Percentiles rank a stretch among this genome's conserved stretches.
Conservation (phyloP, 2,329 filamentous ascomycete species). For the Beauveria bassiana region DNA sequence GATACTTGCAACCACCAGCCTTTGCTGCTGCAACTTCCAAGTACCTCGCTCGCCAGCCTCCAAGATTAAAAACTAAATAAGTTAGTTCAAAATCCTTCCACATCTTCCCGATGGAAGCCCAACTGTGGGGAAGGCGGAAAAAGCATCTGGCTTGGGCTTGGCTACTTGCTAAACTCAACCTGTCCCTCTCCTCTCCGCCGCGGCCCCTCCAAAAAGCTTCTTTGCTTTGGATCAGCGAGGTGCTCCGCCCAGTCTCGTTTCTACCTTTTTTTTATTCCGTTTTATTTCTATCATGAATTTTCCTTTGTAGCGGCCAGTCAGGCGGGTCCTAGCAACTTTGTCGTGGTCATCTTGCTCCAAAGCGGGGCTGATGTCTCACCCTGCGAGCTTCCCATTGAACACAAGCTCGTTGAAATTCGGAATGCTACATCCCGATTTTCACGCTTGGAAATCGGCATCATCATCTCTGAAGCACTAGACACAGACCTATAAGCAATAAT, state of each 20-base stretch:
- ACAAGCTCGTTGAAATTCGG: neutral
- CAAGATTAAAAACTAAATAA: too few species aligned
- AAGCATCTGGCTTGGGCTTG: constrained; percentile 1
- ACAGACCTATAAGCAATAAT: neutral
- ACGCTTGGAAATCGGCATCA: neutral
- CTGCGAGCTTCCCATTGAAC: neutral
- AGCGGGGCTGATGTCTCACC: constrained; percentile 9
- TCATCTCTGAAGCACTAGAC: neutral
- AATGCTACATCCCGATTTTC: neutral
- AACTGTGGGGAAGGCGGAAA: constrained; percentile 7
- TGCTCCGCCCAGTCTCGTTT: neutral
- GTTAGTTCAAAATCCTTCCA: neutral
- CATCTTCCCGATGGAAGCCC: constrained; percentile 1
- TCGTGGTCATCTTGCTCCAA: neutral
- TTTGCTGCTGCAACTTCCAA: too few species aligned
- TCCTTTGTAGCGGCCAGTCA: too few species aligned
- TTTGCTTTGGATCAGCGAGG: neutral
- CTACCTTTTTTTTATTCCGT: neutral
- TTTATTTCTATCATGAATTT: too few species aligned
- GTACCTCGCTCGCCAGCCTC: too few species aligned
- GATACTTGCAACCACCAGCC: too few species aligned
- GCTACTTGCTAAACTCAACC: neutral
- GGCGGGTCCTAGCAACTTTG: neutral
- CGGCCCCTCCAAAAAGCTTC: neutral
- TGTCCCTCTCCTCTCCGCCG: neutral